phyloP scores from a whole-genome alignment of 2,329 filamentous ascomycete species.

The Sclerotinia glacialis region DNA sequence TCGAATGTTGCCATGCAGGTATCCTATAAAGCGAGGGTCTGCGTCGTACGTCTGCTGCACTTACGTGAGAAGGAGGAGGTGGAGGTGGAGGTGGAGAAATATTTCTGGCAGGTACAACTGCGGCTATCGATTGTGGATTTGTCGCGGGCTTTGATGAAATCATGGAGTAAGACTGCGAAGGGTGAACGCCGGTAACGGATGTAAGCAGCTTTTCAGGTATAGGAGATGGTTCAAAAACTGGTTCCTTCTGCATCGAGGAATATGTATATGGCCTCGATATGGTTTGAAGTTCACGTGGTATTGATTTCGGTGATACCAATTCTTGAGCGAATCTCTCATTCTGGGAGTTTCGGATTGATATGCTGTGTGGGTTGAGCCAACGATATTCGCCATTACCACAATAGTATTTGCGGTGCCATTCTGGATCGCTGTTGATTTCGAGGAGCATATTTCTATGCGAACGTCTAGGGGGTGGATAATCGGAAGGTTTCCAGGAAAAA shows the following conservation, averaged over 20 bases:
- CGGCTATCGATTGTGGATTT: neutral
- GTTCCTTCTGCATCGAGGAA: neutral
- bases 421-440: neutral
- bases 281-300: conserved; percentile 22
- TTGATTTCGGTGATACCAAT: conserved; percentile 19
- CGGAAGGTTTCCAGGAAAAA: conserved; percentile 16
- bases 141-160: neutral
- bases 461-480: neutral
- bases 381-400: neutral
- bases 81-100: neutral
- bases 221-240: neutral
- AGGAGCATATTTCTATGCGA: neutral
- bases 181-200: neutral
- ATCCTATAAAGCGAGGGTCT: conserved; percentile 35
- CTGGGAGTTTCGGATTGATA: neutral
- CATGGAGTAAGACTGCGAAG: neutral
- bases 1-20: conserved; percentile 28
- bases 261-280: neutral
- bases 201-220: neutral
- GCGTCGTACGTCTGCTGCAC: conserved; percentile 30
- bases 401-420: conserved; percentile 19
- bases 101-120: neutral
- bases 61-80: neutral
- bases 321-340: conserved; percentile 4
- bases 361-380: neutral